Conservation (phyloP, 768 basidiomycete species). For the Coprinopsis strossmayeri region DNA sequence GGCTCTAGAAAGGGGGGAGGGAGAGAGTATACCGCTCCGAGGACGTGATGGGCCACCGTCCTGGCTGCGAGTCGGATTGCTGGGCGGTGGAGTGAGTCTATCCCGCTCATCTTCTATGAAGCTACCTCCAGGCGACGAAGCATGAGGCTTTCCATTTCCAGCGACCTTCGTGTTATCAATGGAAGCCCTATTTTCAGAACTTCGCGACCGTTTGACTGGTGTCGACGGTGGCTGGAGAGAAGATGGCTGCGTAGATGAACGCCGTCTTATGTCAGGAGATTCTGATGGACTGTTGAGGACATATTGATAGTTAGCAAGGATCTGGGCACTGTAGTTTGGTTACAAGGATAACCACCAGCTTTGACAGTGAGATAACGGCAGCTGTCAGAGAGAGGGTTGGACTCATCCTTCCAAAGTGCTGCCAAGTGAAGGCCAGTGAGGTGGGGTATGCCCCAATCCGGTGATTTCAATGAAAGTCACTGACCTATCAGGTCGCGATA, state of each 20-base stretch:
- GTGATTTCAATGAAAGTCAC: background rate
- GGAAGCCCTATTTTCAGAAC: background rate
- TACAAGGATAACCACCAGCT: too few relatives aligned
- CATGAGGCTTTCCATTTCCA: background rate
- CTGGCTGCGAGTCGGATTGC: background rate
- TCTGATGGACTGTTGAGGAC: background rate
- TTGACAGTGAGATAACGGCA: too few relatives aligned
- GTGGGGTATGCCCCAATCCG: background rate
- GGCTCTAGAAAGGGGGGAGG: background rate
- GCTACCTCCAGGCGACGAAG: background rate
- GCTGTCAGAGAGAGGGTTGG: too few relatives aligned
- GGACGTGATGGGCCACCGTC: background rate
- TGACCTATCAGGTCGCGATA: conserved; percentile 4
- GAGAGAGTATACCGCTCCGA: background rate
- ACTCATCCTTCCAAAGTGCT: too few relatives aligned
- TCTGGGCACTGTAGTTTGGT: too few relatives aligned
- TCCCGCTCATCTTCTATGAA: background rate
- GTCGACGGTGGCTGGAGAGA: conserved; percentile 2
- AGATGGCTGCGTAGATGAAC: background rate
- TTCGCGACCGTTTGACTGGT: background rate
- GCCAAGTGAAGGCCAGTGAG: too few relatives aligned
- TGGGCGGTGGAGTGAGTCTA: background rate
- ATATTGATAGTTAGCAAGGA: conserved; percentile 3
- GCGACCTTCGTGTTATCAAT: background rate
- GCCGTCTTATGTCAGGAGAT: conserved; percentile 2